Evolutionary conservation across 192 early-diverging fungal genomes (phyloP), one percentile per base, ranked within the genome.

Genomic region (Martensiomyces pterosporus): DNA sequence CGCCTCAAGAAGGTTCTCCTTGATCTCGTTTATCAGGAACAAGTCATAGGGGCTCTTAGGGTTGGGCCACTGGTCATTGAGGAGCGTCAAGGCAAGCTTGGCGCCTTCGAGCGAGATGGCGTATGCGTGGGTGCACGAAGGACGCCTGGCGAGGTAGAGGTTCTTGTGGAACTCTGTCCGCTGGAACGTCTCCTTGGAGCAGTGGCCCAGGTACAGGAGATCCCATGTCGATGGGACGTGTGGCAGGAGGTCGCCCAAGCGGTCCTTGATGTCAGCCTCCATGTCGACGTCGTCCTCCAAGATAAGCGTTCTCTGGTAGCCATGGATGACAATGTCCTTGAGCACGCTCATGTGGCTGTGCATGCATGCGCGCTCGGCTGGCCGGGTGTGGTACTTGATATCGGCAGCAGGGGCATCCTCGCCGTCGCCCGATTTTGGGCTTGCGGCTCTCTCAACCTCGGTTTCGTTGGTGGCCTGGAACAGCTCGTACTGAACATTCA

Each of bases 261-360:
- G 43, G 10, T 44, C 7, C 43, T 16, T 26, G 6, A 44, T 24
- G 24, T 44, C 43, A 5, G 13, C 3, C 5, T 16, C 23, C 23
- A 44, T 13, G 25, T 44, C 43, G 12, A 44, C 15, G 43, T 44
- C 43, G 43, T 44, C 43, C n/a, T 44, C 43, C 8, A 44, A 7
- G 4, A 44, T 9, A 4, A 44, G 25, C 16, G 43, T 23, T 4
- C 7, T 14, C 23, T 14, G 4, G 23, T 26, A 26, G 22, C n/a
- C 21, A 15, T 22, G 14, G 25, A n/a, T 22, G 15, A 44, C 43
- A 15, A 22, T 22, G 15, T 44, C 43, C 6, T 44, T 14, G 10
- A 19, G 22, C 6, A 22, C 23, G n/a, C 24, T 16, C 43, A 44
- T 44, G n/a, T 44, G 43, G 24, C 43, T 44, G 23, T 23, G 43